A percentile compares a stretch with the other conserved stretches of the same genome.
Evolutionary conservation across 371 early-diverging fungal species (phyloP).

Genomic region (Rhizopus stolonifer): DNA sequence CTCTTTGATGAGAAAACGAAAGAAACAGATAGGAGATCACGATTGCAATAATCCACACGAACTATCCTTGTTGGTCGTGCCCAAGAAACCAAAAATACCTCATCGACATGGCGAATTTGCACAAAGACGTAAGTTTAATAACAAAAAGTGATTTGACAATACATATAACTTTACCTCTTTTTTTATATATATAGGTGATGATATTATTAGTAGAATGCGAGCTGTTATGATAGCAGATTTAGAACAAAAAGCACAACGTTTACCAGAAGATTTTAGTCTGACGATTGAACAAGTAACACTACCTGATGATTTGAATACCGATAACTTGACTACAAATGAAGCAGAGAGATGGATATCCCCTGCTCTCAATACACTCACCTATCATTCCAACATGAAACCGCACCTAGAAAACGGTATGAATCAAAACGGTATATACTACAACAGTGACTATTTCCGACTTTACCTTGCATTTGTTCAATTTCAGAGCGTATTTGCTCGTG

Average conservation of each 20-base stretch:
- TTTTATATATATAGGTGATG: slow-evolving; percentile 33
- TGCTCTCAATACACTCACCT: slow-evolving; percentile 32
- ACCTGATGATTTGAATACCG: slow-evolving; percentile 1
- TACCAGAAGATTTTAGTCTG: slow-evolving; percentile 29
- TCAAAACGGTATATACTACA: slow-evolving; percentile 55
- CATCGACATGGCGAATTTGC: slow-evolving; percentile 54
- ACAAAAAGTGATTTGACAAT: background rate
- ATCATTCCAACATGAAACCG: slow-evolving; percentile 51
- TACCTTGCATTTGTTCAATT: slow-evolving; percentile 53
- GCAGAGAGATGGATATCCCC: slow-evolving; percentile 31
- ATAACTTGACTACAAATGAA: slow-evolving; percentile 29
- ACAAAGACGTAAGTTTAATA: slow-evolving; percentile 40
- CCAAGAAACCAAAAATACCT: slow-evolving; percentile 50
- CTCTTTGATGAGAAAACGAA: slow-evolving; percentile 45
- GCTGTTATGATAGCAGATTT: slow-evolving; percentile 38
- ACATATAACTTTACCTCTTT: background rate
- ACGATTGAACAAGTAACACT: slow-evolving; percentile 32
- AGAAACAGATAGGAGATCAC: slow-evolving; percentile 27
- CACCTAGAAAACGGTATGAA: slow-evolving; percentile 56
- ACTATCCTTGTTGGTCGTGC: slow-evolving; percentile 17
- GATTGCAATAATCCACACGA: slow-evolving; percentile 27
- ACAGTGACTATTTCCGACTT: slow-evolving; percentile 47
- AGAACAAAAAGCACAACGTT: slow-evolving; percentile 43
- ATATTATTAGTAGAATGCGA: slow-evolving; percentile 43
- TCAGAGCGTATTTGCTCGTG: slow-evolving; percentile 34